Evolutionary conservation across 23 red algal species (phyloP).

Genomic region (Gracilaria vermiculophylla): DNA sequence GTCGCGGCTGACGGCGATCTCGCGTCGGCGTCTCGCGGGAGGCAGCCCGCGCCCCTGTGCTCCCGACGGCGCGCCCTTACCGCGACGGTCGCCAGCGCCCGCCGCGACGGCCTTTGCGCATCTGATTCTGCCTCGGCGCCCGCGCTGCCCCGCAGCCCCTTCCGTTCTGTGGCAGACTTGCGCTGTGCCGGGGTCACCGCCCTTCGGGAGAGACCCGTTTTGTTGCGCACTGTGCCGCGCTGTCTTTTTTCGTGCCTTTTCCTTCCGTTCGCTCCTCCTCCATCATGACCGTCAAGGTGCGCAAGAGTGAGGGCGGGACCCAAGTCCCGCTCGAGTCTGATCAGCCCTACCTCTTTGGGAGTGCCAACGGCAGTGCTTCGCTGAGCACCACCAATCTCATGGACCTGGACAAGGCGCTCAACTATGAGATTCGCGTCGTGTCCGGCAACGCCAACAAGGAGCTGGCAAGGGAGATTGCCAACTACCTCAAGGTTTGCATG

Average conservation of each 20-base stretch:
- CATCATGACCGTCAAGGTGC: neutral
- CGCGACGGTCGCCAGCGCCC: neutral
- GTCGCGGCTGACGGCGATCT: neutral
- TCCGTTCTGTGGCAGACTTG: neutral
- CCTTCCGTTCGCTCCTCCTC: neutral
- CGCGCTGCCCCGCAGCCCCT: neutral
- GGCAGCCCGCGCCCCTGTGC: no score
- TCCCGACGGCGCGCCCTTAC: neutral
- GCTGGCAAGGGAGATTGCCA: slow-evolving; percentile 83
- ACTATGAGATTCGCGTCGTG: slow-evolving; percentile 98
- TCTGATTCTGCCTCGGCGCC: neutral
- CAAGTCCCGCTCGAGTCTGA: slow-evolving; percentile 43
- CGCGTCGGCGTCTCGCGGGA: neutral
- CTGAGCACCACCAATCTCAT: slow-evolving; percentile 56
- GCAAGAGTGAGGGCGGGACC: slow-evolving; percentile 33
- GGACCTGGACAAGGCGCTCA: slow-evolving; percentile 87
- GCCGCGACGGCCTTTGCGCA: neutral
- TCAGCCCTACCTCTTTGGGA: slow-evolving; percentile 44
- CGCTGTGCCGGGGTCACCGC: neutral
- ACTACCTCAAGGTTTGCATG: slow-evolving; percentile 67
- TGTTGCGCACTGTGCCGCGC: neutral
- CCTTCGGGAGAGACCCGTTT: neutral
- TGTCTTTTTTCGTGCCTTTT: neutral
- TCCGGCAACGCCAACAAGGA: slow-evolving; percentile 91
- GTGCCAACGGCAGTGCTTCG: slow-evolving; percentile 37